Base-by-base conservation (phyloP, 352 stramenopile genomes). In the Elongisporangium prolatum region DNA sequence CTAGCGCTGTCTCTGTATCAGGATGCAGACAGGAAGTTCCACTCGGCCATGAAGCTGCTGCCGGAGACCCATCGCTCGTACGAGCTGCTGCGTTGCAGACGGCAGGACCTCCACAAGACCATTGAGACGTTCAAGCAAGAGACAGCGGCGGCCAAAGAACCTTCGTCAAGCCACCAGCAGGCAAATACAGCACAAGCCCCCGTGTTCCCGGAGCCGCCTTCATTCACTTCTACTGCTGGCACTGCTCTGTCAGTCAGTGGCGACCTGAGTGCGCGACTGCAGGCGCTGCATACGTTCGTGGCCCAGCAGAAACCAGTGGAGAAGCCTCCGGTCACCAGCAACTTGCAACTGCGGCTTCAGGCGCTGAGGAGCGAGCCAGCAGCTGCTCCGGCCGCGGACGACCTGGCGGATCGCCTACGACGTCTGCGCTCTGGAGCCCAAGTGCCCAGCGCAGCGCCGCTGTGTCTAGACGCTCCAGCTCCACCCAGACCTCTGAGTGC, bases 341-440 rank as follows among this genome's bases (percentile, higher is more conserved):
- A 76, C 38, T 56, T 88, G 40, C 54, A 62, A 1, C 49, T 74
- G 50, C 69, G 78, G 3, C 67, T 90, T 13, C 74, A 76, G 21
- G 74, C 77, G n/a, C 61, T 91, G 50, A 68, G 74, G 18, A 80
- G 75, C 38, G 74, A 84, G 25, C 54, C 53, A 3, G 50, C 57
- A 3, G 68, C 52, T 17, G 50, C 68, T n/a, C 57, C 61, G 17
- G 63, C 57, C 8, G 37, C 64, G 8, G 65, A 63, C 18, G 71
- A 67, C 24, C 57, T 89, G 28, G 51, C 60, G 5, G 52, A 70
- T 56, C 77, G 80, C 8, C 68, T 90, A 13, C 61, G 73, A 22
- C 63, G 69, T 11, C 65, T 91, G 16, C 65, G 65, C 8, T 60
- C 62, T 3, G 59, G 53, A 13, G 59, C 48, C 20, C 50, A 21